phyloP scores from a whole-genome alignment of 2,329 filamentous ascomycete species.

The Fusarium subtropicale region DNA sequence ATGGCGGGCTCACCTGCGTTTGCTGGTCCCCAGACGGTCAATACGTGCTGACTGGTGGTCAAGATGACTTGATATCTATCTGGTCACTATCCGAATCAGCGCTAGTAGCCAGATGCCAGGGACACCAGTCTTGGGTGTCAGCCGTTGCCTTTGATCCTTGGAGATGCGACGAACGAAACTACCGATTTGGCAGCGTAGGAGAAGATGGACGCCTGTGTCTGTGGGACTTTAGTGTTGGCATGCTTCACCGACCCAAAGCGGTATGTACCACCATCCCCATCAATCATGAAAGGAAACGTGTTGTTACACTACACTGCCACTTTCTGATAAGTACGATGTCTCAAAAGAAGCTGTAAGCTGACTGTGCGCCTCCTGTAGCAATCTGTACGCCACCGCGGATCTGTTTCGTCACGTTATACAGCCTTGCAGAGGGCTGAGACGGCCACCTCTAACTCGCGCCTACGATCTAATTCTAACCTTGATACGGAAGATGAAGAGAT shows the following conservation, averaged over 20 bases:
- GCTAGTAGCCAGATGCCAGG: slow-evolving; percentile 91
- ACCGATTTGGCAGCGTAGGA: slow-evolving; percentile 94
- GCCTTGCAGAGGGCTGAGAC: slow-evolving; percentile 69
- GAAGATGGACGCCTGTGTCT: slow-evolving; percentile 91
- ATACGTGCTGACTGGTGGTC: slow-evolving; percentile 93
- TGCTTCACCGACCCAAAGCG: slow-evolving; percentile 91
- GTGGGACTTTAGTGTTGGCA: slow-evolving; percentile 98
- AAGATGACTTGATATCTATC: slow-evolving; percentile 95
- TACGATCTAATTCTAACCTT: slow-evolving; percentile 78
- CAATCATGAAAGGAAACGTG: not conserved
- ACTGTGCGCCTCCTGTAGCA: slow-evolving; percentile 31
- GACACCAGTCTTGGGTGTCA: slow-evolving; percentile 96
- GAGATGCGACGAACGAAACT: slow-evolving; percentile 95
- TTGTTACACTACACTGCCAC: not conserved
- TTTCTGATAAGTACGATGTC: not conserved
- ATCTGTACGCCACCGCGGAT: slow-evolving; percentile 59
- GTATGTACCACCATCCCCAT: slow-evolving; percentile 61
- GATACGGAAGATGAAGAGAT: slow-evolving; percentile 67
- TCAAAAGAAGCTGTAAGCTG: slow-evolving; percentile 21
- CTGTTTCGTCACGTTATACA: slow-evolving; percentile 63
- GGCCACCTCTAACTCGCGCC: slow-evolving; percentile 66
- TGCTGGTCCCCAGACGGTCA: slow-evolving; percentile 98
- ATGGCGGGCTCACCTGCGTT: slow-evolving; percentile 90
- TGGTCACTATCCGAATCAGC: slow-evolving; percentile 89
- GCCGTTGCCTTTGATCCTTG: slow-evolving; percentile 95